These are phyloP conservation scores for Coemansia sp. DNA, from an alignment of 192 early-diverging fungal species.

Conservation along the genomic window DNA sequence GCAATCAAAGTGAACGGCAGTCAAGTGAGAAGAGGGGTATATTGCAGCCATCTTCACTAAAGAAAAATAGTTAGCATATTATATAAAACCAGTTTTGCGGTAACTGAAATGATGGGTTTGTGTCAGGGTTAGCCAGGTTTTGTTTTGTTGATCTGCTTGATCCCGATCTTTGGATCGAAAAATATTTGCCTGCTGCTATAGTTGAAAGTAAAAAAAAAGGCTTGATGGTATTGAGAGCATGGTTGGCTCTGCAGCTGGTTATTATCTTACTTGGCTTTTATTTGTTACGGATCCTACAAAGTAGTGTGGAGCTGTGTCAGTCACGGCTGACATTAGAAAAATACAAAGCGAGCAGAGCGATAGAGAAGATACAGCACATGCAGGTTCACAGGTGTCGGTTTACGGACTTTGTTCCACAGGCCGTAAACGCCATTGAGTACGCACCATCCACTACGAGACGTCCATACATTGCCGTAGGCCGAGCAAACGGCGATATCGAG, in stretches of 20 bases:
- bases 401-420: constrained; percentile 79
- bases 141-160: not conserved
- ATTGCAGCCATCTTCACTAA: too few species aligned
- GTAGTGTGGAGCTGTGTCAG: not conserved
- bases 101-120: not conserved
- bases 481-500: constrained; percentile 93
- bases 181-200: not conserved
- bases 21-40: not conserved
- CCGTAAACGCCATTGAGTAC: constrained; percentile 80
- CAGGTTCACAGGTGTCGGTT: constrained; percentile 84
- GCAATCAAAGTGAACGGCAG: not conserved
- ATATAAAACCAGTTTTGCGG: not conserved
- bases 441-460: constrained; percentile 60
- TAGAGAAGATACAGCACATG: constrained; percentile 42
- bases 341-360: not conserved
- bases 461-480: constrained; percentile 72
- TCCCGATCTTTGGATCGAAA: not conserved
- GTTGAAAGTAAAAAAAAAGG: not conserved
- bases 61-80: too few species aligned
- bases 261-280: not conserved
- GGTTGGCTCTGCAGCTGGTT: not conserved
- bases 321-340: not conserved
- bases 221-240: not conserved
- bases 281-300: not conserved
- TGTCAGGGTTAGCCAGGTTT: not conserved